These are phyloP conservation scores for Coniferiporia weirii DNA, from an alignment of 1,284 basidiomycete genomes.

Conservation along the genomic window DNA sequence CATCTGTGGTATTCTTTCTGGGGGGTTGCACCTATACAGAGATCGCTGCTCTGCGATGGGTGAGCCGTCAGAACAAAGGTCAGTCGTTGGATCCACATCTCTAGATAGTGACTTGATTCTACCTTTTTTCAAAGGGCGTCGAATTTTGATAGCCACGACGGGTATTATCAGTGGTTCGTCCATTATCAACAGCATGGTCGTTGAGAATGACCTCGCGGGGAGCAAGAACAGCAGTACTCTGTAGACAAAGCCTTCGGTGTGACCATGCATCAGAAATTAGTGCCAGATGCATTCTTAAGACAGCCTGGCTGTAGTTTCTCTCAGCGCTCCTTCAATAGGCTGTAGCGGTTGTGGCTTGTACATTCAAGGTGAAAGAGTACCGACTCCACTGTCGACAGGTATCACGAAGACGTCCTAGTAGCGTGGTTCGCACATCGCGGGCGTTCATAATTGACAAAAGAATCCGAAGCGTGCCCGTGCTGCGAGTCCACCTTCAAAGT, in stretches of 20 bases:
- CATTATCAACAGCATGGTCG: conserved; percentile 64
- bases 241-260: neutral
- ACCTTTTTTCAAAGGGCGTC: conserved; percentile 50
- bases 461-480: too few relatives aligned
- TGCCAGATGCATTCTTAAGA: neutral
- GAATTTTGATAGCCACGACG: conserved; percentile 85
- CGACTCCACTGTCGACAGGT: too few relatives aligned
- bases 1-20: conserved; percentile 95
- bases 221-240: conserved; percentile 32
- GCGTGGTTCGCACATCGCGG: too few relatives aligned
- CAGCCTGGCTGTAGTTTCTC: too few relatives aligned
- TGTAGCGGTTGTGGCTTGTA: too few relatives aligned
- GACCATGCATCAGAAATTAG: neutral
- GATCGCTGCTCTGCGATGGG: conserved; percentile 91
- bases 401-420: too few relatives aligned
- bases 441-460: too few relatives aligned
- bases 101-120: neutral
- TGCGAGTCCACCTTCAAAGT: too few relatives aligned
- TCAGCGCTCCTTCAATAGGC: too few relatives aligned
- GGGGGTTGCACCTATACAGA: conserved; percentile 98
- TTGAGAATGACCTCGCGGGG: conserved; percentile 33
- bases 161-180: conserved; percentile 77
- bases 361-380: too few relatives aligned
- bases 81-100: conserved; percentile 21
- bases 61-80: conserved; percentile 79